Evolutionary conservation across 345 rosid genomes (phyloP), one percentile per base, ranked within the genome.

Genomic region (Boechera divaricarpa): DNA sequence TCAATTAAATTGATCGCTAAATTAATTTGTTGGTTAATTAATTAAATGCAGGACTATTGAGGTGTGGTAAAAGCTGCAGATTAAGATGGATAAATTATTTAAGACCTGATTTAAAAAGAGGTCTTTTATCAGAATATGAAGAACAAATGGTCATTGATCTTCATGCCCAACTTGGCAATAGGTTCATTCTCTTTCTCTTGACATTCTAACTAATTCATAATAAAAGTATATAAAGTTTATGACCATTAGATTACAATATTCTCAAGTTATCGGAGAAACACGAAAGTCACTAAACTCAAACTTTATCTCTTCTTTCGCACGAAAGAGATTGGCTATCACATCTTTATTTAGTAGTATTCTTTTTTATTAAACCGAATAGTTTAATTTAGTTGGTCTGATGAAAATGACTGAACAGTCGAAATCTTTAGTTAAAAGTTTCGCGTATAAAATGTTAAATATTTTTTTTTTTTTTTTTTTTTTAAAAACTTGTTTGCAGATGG

Each of bases 11-110:
- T 41, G 24, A 26, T 69, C 11, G n/a, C 28, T 57, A 26, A 33
- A 21, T 42, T 69, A 9, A n/a, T 65, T 18, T 21, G 41, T 45
- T 55, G 57, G 66, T 35, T 70, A 13, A 28, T 57, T 18, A 49
- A 58, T 1, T 57, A 49, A 48, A 65, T 65, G 86, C 95, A 89
- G 98, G 98, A 63, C 70, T 94, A 62, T 70, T 89, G 42, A 89
- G 98, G 85, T 92, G 98, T 63, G 98, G 98, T 10, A 94, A 94
- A 79, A 94, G 98, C 76, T 94, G 98, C 84, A 85, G 98, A 66
- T 83, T 94, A 67, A 85, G 98, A 80, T 94, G 98, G 98, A 94
- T 87, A 36, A 94, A 94, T 68, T 94, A 94, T 77, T 79, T 94
- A 3, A 84, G 98, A 70, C 98, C 98, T 35, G 98, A 94, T 72